A percentile compares a stretch with the other conserved stretches of the same genome.
Evolutionary conservation across 2,329 filamentous ascomycete species (phyloP).

Genomic region (Penicillium digitatum): DNA sequence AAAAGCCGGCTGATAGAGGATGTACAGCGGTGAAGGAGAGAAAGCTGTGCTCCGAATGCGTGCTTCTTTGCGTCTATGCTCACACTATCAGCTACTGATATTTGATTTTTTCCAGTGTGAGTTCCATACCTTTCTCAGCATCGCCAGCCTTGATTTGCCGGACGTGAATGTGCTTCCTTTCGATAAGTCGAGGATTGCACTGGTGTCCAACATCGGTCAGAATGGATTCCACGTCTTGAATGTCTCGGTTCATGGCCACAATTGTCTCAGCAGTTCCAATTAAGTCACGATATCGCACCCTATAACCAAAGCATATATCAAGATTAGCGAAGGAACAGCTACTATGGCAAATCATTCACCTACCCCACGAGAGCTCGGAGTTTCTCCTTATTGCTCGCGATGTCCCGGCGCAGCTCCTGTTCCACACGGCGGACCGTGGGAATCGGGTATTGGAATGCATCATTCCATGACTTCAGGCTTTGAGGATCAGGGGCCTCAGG

Average conservation of each 20-base stretch:
- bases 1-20: slow-evolving; percentile 52
- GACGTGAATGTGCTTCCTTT: slow-evolving; percentile 60
- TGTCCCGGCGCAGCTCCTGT: slow-evolving; percentile 59
- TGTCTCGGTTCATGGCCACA: slow-evolving; percentile 77
- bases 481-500: slow-evolving; percentile 55
- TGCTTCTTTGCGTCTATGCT: slow-evolving; percentile 41
- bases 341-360: slow-evolving; percentile 18
- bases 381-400: slow-evolving; percentile 62
- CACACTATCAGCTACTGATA: slow-evolving; percentile 15
- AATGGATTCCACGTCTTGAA: slow-evolving; percentile 67
- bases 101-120: not conserved
- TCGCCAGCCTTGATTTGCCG: slow-evolving; percentile 43
- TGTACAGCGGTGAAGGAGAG: slow-evolving; percentile 56
- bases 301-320: slow-evolving; percentile 26
- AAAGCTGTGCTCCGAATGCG: slow-evolving; percentile 54
- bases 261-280: slow-evolving; percentile 93
- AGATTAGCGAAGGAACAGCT: slow-evolving; percentile 3
- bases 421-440: slow-evolving; percentile 61
- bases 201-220: slow-evolving; percentile 68
- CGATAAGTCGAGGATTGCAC: slow-evolving; percentile 70
- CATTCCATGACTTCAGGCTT: slow-evolving; percentile 59
- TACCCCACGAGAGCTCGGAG: slow-evolving; percentile 64
- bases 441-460: slow-evolving; percentile 64
- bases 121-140: slow-evolving; percentile 31
- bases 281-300: slow-evolving; percentile 75